Percentiles rank a stretch among this genome's conserved stretches.
These are phyloP conservation scores for Setaria italica DNA, from an alignment of 202 grass and related monocot genomes.

Conservation along the genomic window DNA sequence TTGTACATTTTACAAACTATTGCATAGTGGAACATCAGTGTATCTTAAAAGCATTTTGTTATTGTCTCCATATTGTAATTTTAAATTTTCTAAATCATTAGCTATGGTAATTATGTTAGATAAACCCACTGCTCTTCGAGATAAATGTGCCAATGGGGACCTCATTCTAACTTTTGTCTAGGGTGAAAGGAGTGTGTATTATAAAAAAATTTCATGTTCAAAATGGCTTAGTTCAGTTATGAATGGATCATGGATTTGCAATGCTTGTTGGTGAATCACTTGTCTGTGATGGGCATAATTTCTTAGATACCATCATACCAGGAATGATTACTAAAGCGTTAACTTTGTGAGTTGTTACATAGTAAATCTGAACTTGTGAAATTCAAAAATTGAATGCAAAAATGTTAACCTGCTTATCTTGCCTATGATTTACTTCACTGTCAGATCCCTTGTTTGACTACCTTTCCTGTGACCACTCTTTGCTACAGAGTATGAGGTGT, in stretches of 20 bases:
- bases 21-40: not conserved
- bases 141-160: not conserved
- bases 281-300: not conserved
- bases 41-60: not conserved
- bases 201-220: conserved; percentile 4
- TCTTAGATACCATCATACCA: not conserved
- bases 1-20: not conserved
- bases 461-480: not conserved
- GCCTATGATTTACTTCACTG: not conserved
- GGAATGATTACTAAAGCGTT: not conserved
- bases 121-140: not conserved
- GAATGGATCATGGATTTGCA: not conserved
- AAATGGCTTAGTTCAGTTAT: conserved; percentile 31
- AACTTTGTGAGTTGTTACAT: not conserved
- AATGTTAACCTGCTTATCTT: conserved; percentile 21
- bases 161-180: conserved; percentile 2
- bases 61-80: not conserved
- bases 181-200: conserved; percentile 16
- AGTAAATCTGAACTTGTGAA: not conserved
- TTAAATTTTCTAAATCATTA: not conserved
- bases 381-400: not conserved
- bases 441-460: conserved; percentile 11
- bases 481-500: conserved; percentile 52
- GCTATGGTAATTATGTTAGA: not conserved
- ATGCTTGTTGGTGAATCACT: not conserved